These are phyloP conservation scores for Scheffersomyces stambukii DNA, from an alignment of 1,139 yeast species.

Conservation along the genomic window DNA sequence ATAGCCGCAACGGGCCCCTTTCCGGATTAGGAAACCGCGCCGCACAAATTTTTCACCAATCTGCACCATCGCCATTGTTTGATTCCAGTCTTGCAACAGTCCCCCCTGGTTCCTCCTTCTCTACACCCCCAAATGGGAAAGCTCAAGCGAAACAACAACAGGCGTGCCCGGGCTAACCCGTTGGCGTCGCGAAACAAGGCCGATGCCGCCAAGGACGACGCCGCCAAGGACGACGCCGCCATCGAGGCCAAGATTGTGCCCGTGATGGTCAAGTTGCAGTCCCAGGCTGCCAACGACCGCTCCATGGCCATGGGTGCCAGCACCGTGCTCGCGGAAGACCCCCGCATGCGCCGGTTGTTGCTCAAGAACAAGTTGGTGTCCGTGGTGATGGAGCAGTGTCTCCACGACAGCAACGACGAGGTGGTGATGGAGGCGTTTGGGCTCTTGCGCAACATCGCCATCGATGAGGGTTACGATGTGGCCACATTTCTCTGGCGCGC, in stretches of 20 bases:
- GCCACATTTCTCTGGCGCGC: constrained; percentile 74
- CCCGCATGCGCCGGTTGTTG: constrained; percentile 54
- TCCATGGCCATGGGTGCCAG: constrained; percentile 76
- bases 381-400: constrained; percentile 56
- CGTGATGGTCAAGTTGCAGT: constrained; percentile 57
- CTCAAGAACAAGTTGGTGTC: constrained; percentile 69
- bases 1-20: no score
- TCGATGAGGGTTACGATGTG: constrained; percentile 89
- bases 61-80: no score
- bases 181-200: constrained; percentile 22
- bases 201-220: constrained; percentile 9
- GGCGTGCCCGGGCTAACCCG: constrained; percentile 53
- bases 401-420: constrained; percentile 68
- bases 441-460: constrained; percentile 67
- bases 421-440: constrained; percentile 80
- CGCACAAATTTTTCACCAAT: no score
- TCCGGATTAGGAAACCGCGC: no score
- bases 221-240: constrained; percentile 42
- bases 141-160: constrained; percentile 63
- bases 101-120: no score
- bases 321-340: constrained; percentile 66
- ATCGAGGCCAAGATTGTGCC: constrained; percentile 62
- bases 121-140: no score
- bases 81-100: no score
- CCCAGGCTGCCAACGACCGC: constrained; percentile 66